These are phyloP conservation scores for Ananas comosus DNA, from an alignment of 176 grass and related monocot species.

Conservation along the genomic window DNA sequence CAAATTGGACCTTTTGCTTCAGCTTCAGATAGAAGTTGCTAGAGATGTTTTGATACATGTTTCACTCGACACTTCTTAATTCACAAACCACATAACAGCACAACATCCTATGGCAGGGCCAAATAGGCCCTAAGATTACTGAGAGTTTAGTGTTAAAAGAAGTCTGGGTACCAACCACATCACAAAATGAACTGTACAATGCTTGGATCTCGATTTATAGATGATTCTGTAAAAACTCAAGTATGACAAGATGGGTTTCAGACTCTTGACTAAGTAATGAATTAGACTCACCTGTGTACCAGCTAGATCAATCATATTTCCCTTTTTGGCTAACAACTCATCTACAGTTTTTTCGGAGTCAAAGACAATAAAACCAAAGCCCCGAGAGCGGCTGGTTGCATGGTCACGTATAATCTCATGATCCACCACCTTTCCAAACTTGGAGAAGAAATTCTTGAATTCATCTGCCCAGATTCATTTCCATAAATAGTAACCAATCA, in stretches of 20 bases:
- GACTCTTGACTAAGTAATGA: not conserved
- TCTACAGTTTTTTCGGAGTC: slow-evolving; percentile 80
- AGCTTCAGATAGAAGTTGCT: too few species aligned
- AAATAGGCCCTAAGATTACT: too few species aligned
- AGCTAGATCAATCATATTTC: slow-evolving; percentile 88
- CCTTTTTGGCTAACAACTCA: slow-evolving; percentile 88
- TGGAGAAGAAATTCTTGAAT: slow-evolving; percentile 77
- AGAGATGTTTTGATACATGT: too few species aligned
- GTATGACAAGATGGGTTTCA: not conserved
- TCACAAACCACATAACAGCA: too few species aligned
- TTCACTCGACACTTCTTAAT: too few species aligned
- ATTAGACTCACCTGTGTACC: slow-evolving; percentile 67
- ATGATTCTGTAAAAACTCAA: not conserved
- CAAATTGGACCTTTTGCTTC: not conserved
- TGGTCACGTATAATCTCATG: slow-evolving; percentile 86
- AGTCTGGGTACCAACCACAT: too few species aligned
- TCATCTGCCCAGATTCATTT: slow-evolving; percentile 51
- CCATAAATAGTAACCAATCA: not conserved
- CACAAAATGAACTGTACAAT: not conserved
- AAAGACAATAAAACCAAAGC: slow-evolving; percentile 92
- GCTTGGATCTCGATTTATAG: not conserved
- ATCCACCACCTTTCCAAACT: slow-evolving; percentile 66
- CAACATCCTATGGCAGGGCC: too few species aligned
- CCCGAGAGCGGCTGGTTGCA: slow-evolving; percentile 56
- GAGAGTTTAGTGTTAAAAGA: too few species aligned